Evolutionary conservation across 2,329 filamentous ascomycete species (phyloP).

Genomic region (Fusarium sp.): DNA sequence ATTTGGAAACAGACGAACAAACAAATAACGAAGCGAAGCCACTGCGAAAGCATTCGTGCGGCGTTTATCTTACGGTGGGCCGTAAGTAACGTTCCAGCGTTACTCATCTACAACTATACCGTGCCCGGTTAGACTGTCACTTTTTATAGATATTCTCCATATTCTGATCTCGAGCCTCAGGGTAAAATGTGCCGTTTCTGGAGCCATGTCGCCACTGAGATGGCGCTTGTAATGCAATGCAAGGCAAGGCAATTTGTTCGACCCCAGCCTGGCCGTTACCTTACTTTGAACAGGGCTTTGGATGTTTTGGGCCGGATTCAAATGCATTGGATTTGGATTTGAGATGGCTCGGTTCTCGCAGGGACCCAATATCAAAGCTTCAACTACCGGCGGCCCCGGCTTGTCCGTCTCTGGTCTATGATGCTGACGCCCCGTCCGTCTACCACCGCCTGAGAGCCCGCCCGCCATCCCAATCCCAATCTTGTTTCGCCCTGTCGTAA

Average conservation of each 20-base stretch:
- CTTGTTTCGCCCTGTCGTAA: slow-evolving; percentile 17
- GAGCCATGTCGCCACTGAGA: slow-evolving; percentile 24
- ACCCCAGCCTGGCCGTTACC: slow-evolving; percentile 11
- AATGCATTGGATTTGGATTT: slow-evolving; percentile 4
- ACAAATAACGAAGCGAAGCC: slow-evolving; percentile 5
- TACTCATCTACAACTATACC: slow-evolving; percentile 17
- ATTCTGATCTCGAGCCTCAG: slow-evolving; percentile 30
- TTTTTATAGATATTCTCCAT: slow-evolving; percentile 35
- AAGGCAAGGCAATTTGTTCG: slow-evolving; percentile 11
- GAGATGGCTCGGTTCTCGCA: slow-evolving; percentile 6
- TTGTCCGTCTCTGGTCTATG: slow-evolving; percentile 17
- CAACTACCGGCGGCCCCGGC: slow-evolving; percentile 37
- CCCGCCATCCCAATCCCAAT: slow-evolving; percentile 20
- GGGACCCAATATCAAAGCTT: slow-evolving; percentile 15
- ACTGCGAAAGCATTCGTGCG: slow-evolving; percentile 23
- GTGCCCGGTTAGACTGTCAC: slow-evolving; percentile 14
- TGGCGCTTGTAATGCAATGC: slow-evolving; percentile 30
- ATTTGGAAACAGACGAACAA: slow-evolving; percentile 22
- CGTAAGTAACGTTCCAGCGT: slow-evolving; percentile 38
- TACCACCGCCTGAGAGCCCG: slow-evolving; percentile 26
- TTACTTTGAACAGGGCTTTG: slow-evolving; percentile 1
- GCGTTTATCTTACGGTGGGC: slow-evolving; percentile 27
- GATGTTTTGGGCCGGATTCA: not conserved
- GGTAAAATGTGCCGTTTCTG: slow-evolving; percentile 24
- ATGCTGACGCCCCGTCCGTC: slow-evolving; percentile 3